Evolutionary conservation across 2,329 filamentous ascomycete genomes (phyloP), one percentile per base, ranked within the genome.

Genomic region (Trichoderma semiorbis): DNA sequence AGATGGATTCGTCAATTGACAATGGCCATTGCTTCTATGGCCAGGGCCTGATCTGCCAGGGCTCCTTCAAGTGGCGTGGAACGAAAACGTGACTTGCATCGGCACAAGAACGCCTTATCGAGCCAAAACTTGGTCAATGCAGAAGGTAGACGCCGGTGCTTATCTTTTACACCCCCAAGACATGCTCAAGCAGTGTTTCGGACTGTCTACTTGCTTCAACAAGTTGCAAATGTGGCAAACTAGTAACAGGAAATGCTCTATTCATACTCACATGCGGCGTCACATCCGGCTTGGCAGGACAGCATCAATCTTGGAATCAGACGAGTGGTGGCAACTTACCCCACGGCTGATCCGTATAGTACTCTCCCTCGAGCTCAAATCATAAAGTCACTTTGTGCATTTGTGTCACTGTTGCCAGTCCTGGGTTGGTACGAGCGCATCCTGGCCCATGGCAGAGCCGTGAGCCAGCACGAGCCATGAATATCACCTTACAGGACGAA

Each of bases 401-500:
- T 26, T 47, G 26, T 60, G 55, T 47, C 26, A 36, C 55, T 39
- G 34, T 14, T 47, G 34, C n/a, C 34, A 32, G 43, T 36, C 34
- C 10, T 68, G 18, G 30, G 21, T 47, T 47, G 24, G 26, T 47
- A 53, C 47, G 21, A 24, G 47, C 21, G 30, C 65, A 68, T 68
- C 55, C 64, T 67, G 32, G 64, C 64, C 55, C 64, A 67, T 30
- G 34, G 16, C 64, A 67, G 50, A 57, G 50, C 34, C 57, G 32
- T 60, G 57, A 34, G 28, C 30, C 32, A 67, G 34, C 32, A 30
- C 18, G 53, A 55, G 32, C 21, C 5, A 36, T 21, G 50, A 67
- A 67, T 53, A 67, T 67, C 53, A 67, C 64, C 64, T 58, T 67
- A 18, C 30, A 36, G 24, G 47, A 55, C 21, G 53, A 60, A 60